Base-by-base conservation (phyloP, 352 stramenopile species). In the Pythium brassicae region DNA sequence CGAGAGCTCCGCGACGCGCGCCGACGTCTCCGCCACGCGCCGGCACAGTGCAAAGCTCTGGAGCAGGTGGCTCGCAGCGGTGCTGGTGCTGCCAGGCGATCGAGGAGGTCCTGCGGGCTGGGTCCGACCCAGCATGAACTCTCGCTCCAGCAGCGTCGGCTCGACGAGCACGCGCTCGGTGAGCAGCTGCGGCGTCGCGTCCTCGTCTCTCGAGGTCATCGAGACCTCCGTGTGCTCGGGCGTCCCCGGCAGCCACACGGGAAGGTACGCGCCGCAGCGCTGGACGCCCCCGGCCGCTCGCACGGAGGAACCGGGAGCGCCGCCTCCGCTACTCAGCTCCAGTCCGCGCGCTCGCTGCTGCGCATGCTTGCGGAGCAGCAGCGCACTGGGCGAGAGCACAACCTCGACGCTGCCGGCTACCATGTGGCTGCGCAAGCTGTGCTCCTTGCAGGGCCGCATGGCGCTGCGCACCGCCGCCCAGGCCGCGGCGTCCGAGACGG, bases 61-160 rank as follows among this genome's bases (percentile, higher is more conserved):
- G 46, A 74, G 83, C 0, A 74, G 71, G 43, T 85, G 22, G 20
- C 35, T 4, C 9, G 40, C 4, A 29, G 14, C 9, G 43, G 14
- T 49, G 26, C 6, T 43, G 43, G 14, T 49, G 26, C 6, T 43
- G 14, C 32, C 37, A 34, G 25, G 23, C 12, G 23, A 4, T 0
- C 1, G 1, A 25, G 43, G 14, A 1, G 39, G 17, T 14, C 48
- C 48, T 54, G 7, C 11, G 10, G 47, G 17, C 35, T 47, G 22
- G n/a, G n/a, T n/a, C 35, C 20, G 19, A 52, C 44, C 45, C 6
- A 89, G 42, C 50, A 87, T 67, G 3, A 91, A 61, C 56, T 89
- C 81, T 4, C 72, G 70, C 50, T 91, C 78, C 23, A 91, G 48
- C 12, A 87, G 52, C 6, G 76, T 89, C 8, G 78, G 65, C 53